phyloP scores from a whole-genome alignment of 345 rosid species.

The Hevea brasiliensis region DNA sequence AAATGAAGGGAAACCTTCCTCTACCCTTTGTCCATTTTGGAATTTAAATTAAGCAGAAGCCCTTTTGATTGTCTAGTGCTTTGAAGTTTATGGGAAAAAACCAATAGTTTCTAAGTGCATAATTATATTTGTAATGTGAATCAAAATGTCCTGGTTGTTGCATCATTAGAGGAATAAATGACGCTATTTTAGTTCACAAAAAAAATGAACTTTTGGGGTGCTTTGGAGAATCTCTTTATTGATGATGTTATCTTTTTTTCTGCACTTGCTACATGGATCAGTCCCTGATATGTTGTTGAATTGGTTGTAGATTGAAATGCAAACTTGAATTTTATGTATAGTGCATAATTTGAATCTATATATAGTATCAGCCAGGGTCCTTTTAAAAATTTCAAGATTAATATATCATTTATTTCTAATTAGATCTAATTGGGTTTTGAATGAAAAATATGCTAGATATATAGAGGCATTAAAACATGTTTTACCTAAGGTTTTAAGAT shows the following conservation, averaged over 20 bases:
- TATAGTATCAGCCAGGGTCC: too few species aligned
- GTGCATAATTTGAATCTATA: not conserved
- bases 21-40: slow-evolving; percentile 4
- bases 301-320: slow-evolving; percentile 4
- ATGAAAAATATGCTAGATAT: too few species aligned
- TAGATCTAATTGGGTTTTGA: too few species aligned
- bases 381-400: too few species aligned
- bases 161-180: slow-evolving; percentile 23
- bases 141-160: slow-evolving; percentile 11
- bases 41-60: not conserved
- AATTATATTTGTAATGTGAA: slow-evolving; percentile 22
- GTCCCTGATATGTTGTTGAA: slow-evolving; percentile 8
- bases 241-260: not conserved
- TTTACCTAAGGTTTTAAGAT: too few species aligned
- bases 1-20: not conserved
- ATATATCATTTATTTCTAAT: too few species aligned
- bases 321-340: not conserved
- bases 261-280: not conserved
- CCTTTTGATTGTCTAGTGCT: not conserved
- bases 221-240: slow-evolving; percentile 20
- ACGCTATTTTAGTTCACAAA: slow-evolving; percentile 9
- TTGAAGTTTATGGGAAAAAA: slow-evolving; percentile 7
- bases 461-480: too few species aligned
- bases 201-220: slow-evolving; percentile 22
- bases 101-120: not conserved